These are phyloP conservation scores for Arthroderma sp. DNA, from an alignment of 2,329 filamentous ascomycete species.

Conservation along the genomic window DNA sequence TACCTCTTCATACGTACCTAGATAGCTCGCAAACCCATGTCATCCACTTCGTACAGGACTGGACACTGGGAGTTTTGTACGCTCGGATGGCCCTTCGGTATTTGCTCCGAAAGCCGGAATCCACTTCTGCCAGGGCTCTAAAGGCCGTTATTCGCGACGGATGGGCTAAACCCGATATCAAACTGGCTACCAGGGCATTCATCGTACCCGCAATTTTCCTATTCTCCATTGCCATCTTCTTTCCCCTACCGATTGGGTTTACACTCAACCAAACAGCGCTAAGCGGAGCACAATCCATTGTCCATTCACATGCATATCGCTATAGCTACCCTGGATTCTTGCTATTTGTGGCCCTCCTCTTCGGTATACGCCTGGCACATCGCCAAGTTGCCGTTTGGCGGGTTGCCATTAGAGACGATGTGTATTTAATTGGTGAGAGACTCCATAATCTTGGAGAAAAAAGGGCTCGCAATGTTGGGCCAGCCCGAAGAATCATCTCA, in stretches of 20 bases:
- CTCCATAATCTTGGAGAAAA: slow-evolving; percentile 82
- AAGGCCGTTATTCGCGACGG: slow-evolving; percentile 60
- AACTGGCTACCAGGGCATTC: slow-evolving; percentile 71
- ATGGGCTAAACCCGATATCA: slow-evolving; percentile 64
- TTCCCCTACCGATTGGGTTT: slow-evolving; percentile 50
- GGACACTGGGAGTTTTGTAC: slow-evolving; percentile 86
- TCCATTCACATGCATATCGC: slow-evolving; percentile 40
- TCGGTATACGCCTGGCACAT: slow-evolving; percentile 24
- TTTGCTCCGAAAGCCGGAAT: slow-evolving; percentile 53
- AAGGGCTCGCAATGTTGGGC: slow-evolving; percentile 26
- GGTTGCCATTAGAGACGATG: slow-evolving; percentile 75
- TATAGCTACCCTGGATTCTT: slow-evolving; percentile 61
- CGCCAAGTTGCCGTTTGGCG: slow-evolving; percentile 62
- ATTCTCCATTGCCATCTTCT: slow-evolving; percentile 47
- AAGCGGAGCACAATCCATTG: slow-evolving; percentile 16
- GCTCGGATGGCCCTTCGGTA: slow-evolving; percentile 64
- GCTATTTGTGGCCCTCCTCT: slow-evolving; percentile 39
- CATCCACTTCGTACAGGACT: slow-evolving; percentile 80
- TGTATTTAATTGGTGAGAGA: slow-evolving; percentile 87
- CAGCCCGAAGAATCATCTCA: slow-evolving; percentile 26
- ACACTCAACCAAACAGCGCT: slow-evolving; percentile 34
- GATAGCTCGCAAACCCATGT: slow-evolving; percentile 22
- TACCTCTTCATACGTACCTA: slow-evolving; percentile 74
- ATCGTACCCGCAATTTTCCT: slow-evolving; percentile 59
- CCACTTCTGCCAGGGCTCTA: slow-evolving; percentile 60